Conservation (phyloP, 805 yeast genomes). For the Cyberlindnera sargentensis region DNA sequence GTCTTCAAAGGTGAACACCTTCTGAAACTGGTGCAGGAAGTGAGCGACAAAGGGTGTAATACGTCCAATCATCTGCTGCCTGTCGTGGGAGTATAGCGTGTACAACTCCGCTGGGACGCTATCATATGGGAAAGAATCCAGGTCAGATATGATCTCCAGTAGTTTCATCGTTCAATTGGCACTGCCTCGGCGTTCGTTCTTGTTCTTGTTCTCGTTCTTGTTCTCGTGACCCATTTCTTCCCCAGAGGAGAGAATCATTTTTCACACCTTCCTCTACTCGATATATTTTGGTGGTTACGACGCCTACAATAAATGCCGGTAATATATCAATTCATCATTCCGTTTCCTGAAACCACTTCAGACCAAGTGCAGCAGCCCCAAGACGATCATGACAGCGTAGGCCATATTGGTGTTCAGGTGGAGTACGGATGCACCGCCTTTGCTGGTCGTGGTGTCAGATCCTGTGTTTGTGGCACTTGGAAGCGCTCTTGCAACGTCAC, state of each 20-base stretch:
- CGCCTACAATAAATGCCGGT: too few relatives aligned
- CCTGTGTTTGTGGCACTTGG: conserved; percentile 32
- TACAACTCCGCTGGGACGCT: neutral
- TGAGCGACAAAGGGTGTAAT: conserved; percentile 10
- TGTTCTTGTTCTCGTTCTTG: too few relatives aligned
- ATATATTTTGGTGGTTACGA: too few relatives aligned
- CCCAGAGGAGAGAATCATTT: too few relatives aligned
- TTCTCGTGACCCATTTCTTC: too few relatives aligned
- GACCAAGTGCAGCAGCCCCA: conserved; percentile 11
- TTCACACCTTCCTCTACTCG: too few relatives aligned
- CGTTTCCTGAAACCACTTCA: neutral
- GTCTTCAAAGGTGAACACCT: conserved; percentile 22
- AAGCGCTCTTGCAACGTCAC: conserved; percentile 26
- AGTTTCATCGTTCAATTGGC: conserved; percentile 1
- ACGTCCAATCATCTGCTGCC: conserved; percentile 9
- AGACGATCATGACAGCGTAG: conserved; percentile 18
- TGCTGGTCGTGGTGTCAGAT: conserved; percentile 20
- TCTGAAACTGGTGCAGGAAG: conserved; percentile 2
- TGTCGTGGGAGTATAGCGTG: conserved; percentile 14
- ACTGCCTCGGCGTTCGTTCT: too few relatives aligned
- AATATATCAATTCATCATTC: too few relatives aligned
- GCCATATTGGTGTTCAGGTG: conserved; percentile 15
- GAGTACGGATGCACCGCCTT: conserved; percentile 8
- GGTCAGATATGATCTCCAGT: conserved; percentile 12
- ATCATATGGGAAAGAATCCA: conserved; percentile 22